Evolutionary conservation across 148 eudicot genomes (phyloP), one percentile per base, ranked within the genome.

Genomic region (Drosera capensis): DNA sequence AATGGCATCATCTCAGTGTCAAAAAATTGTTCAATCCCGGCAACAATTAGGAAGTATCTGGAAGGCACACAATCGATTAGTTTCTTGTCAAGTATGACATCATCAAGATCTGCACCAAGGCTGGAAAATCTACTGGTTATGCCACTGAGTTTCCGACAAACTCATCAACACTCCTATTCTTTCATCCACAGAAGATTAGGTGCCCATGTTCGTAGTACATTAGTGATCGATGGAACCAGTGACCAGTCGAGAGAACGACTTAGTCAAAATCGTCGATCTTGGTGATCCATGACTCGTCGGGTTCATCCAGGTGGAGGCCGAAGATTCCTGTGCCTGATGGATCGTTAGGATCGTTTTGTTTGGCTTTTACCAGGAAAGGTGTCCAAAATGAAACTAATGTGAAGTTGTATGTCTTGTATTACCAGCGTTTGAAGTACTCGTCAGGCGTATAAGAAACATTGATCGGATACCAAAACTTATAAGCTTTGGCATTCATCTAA

Each of bases 391-490:
- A 36, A n/a, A 28, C 61, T 24, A 71, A 8, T 11, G 71, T 66
- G 24, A 71, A 71, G 25, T 71, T 71, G 55, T 71, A 62, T 14
- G 29, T 26, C 3, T 26, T 23, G 45, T 61, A 71, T 54, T 48
- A 23, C 64, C 64, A 71, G 19, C 51, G 36, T 46, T 20, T 49
- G n/a, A 49, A 46, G 23, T 25, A 19, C 37, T 52, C 48, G n/a
- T 71, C 68, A 13, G 36, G 8, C 3, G 37, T 15, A 8, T 24
- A 3, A 0, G 71, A 46, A 55, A 30, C 28, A 41, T 60, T 62
- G 14, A 54, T 8, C 3, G 71, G 71, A 3, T 40, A 40, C n/a
- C n/a, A n/a, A n/a, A n/a, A n/a, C n/a, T n/a, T n/a, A n/a, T n/a
- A n/a, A n/a, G n/a, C n/a, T n/a, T n/a, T n/a, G n/a, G n/a, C n/a